A percentile compares a stretch with the other conserved stretches of the same genome.
Evolutionary conservation across 345 rosid genomes (phyloP).

Genomic region (Heritiera littoralis): DNA sequence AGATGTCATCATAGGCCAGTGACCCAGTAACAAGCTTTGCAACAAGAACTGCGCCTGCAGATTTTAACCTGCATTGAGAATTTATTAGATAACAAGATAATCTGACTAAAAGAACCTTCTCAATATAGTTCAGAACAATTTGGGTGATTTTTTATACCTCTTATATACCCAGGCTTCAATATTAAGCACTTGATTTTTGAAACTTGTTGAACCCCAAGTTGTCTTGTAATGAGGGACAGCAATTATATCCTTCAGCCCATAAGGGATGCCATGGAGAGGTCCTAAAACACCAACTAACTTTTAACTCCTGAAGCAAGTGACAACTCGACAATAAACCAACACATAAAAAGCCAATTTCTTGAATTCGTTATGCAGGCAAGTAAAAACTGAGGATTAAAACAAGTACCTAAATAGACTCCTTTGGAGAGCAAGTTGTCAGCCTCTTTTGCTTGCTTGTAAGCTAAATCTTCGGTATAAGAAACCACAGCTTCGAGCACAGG

Average conservation of each 20-base stretch:
- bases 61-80: constrained; percentile 46
- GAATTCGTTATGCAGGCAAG: not conserved
- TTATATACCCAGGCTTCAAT: constrained; percentile 89
- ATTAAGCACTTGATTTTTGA: constrained; percentile 69
- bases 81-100: not conserved
- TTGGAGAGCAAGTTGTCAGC: constrained; percentile 73
- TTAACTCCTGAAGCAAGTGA: not conserved
- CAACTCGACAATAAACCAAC: not conserved
- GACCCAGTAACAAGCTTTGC: constrained; percentile 87
- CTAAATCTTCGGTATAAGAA: constrained; percentile 74
- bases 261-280: constrained; percentile 94
- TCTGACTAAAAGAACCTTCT: not conserved
- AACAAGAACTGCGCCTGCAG: constrained; percentile 85
- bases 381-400: no score
- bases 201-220: constrained; percentile 86
- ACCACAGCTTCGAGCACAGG: constrained; percentile 75
- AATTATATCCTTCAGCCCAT: constrained; percentile 81
- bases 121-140: not conserved
- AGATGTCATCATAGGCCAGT: constrained; percentile 83
- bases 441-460: constrained; percentile 78
- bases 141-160: constrained; percentile 41
- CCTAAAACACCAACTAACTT: constrained; percentile 38
- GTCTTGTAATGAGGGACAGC: constrained; percentile 77
- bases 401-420: constrained; percentile 76
- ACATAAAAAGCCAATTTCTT: not conserved